phyloP scores from a whole-genome alignment of 2,329 filamentous ascomycete genomes.

The Pleomassaria siparia region DNA sequence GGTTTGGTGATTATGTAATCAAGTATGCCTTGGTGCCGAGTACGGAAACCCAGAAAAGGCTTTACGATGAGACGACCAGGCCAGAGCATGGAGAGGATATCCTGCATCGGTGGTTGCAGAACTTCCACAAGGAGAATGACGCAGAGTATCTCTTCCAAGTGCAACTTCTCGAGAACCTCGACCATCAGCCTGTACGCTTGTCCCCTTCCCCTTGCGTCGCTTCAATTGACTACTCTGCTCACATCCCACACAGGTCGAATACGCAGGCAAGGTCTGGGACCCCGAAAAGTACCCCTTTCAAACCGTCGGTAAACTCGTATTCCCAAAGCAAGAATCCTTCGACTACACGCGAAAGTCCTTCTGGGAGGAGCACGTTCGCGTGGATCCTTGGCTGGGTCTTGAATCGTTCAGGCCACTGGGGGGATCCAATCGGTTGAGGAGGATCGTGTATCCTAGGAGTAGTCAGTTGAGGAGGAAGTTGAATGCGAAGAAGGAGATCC shows the following conservation, averaged over 20 bases:
- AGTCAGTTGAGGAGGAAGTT: too few relatives aligned
- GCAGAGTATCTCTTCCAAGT: constrained; percentile 50
- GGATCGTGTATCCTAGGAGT: too few relatives aligned
- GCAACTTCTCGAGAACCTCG: constrained; percentile 50
- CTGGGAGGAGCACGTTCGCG: too few relatives aligned
- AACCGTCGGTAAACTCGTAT: constrained; percentile 47
- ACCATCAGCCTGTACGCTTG: constrained; percentile 44
- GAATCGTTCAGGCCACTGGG: too few relatives aligned
- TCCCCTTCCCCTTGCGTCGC: neutral
- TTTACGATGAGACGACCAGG: constrained; percentile 44
- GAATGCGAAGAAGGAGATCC: too few relatives aligned
- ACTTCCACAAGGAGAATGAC: constrained; percentile 44
- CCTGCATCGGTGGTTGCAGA: constrained; percentile 43
- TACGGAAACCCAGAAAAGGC: constrained; percentile 44
- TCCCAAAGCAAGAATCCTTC: constrained; percentile 40
- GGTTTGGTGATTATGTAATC: constrained; percentile 51
- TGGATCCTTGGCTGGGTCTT: too few relatives aligned
- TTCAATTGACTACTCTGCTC: neutral
- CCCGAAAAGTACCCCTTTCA: constrained; percentile 52
- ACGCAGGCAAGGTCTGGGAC: constrained; percentile 49
- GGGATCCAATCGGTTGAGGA: too few relatives aligned
- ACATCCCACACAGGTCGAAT: constrained; percentile 37
- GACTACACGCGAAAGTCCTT: too few relatives aligned
- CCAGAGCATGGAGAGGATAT: constrained; percentile 40
- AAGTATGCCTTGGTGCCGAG: constrained; percentile 52